Evolutionary conservation across 106 monocot genomes (phyloP).

Genomic region (Cymbidium sinense): DNA sequence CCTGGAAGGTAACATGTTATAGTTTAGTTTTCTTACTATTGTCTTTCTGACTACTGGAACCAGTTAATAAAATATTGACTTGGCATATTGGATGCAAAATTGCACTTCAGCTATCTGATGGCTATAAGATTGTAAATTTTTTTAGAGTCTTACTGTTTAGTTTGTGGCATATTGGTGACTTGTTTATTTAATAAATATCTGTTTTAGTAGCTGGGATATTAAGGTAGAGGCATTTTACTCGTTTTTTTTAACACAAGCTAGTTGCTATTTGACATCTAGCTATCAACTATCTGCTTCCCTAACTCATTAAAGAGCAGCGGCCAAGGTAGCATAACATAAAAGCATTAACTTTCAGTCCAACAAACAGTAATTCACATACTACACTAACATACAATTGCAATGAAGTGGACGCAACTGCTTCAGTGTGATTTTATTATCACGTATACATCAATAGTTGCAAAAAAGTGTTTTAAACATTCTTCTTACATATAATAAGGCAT

Average conservation of each 20-base stretch:
- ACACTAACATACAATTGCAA: not conserved
- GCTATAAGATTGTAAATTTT: not conserved
- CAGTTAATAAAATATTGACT: not conserved
- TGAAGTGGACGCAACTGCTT: not conserved
- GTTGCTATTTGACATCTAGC: not conserved
- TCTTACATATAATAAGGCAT: no score
- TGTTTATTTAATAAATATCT: not conserved
- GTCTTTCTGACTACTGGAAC: not conserved
- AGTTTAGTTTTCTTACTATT: constrained; percentile 1
- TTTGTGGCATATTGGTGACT: not conserved
- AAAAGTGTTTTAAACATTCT: no score
- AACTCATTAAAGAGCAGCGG: not conserved
- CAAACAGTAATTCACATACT: not conserved
- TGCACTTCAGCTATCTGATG: not conserved
- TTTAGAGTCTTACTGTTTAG: not conserved
- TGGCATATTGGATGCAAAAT: not conserved
- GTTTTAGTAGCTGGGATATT: not conserved
- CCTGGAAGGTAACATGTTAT: constrained; percentile 81
- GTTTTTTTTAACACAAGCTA: not conserved
- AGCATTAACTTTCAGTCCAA: not conserved
- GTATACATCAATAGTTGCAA: no score
- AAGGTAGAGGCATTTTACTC: not conserved
- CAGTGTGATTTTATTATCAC: no score
- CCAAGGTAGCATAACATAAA: not conserved
- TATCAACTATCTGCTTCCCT: not conserved